Evolutionary conservation across 225 moss, liverwort and hornwort genomes (phyloP).

Genomic region (Physcomitrellopsis africana): DNA sequence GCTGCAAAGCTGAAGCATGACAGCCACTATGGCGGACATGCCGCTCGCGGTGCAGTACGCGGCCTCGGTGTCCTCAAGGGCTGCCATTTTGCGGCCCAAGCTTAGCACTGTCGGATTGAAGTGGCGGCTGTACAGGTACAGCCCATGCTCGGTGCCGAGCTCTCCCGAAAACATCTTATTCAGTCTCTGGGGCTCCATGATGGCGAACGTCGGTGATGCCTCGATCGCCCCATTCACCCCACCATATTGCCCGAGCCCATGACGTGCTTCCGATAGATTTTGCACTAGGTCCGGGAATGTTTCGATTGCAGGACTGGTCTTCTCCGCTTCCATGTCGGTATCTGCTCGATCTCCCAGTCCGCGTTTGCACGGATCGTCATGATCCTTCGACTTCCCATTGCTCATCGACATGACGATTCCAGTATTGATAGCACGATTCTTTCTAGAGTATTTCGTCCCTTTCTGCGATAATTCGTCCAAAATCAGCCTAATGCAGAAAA

Average conservation of each 20-base stretch:
- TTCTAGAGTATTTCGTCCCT: too few relatives aligned
- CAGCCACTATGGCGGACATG: conserved; percentile 81
- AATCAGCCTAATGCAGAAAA: too few relatives aligned
- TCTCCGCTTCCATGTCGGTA: conserved; percentile 30
- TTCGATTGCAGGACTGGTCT: conserved; percentile 27
- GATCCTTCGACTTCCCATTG: conserved; percentile 19
- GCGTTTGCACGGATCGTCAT: conserved; percentile 33
- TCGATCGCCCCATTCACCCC: conserved; percentile 79
- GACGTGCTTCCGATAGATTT: conserved; percentile 50
- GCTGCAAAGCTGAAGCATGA: conserved; percentile 86
- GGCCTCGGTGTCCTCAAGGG: conserved; percentile 84
- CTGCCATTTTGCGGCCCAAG: conserved; percentile 85
- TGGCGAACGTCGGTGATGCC: conserved; percentile 74
- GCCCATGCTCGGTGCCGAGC: conserved; percentile 75
- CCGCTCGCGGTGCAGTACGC: conserved; percentile 94
- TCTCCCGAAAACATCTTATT: conserved; percentile 80
- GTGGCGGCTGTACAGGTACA: conserved; percentile 83
- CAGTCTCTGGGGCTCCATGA: conserved; percentile 76
- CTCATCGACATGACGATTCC: conserved; percentile 26
- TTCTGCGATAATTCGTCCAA: too few relatives aligned
- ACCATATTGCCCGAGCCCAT: conserved; percentile 63
- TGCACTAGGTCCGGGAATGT: conserved; percentile 71
- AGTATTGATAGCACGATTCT: background rate
- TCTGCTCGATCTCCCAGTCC: conserved; percentile 35
- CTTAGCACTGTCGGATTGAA: conserved; percentile 85